Evolutionary conservation across 2,329 filamentous ascomycete genomes (phyloP), one percentile per base, ranked within the genome.

Genomic region (Juglanconis sp.): DNA sequence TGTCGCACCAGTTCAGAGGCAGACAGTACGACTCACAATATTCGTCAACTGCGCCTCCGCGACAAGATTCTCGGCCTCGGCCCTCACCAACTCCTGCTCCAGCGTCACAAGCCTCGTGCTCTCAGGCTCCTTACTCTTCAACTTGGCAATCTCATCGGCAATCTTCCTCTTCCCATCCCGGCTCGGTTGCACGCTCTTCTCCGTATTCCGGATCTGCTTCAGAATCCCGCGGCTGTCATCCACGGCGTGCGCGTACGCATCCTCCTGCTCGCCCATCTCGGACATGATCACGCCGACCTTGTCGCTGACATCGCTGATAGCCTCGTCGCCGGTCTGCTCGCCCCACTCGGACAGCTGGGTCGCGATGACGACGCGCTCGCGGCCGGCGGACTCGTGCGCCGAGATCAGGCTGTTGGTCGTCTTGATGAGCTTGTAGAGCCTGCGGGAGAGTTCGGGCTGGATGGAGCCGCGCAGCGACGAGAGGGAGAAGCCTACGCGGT

Each of bases 11-110:
- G 24, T 24, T 24, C 24, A 24, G 24, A 24, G 24, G 24, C 24
- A 24, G 24, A 48, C 34, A n/a, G 11, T 36, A 32, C 10, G 9
- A 83, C 88, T 63, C 79, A 96, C 92, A 67, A 96, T 87, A 74
- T 99, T 99, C 71, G 90, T 94, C 73, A 99, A 81, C 76, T 99
- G 95, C 30, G 95, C 95, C 77, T 99, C 95, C 1, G 95, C 95
- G 53, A 99, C 95, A 61, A 99, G 77, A 69, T 92, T 96, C 80
- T 98, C 93, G 3, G 95, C 95, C 80, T 99, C 95, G 31, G 94
- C 93, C 66, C 95, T 84, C 56, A 99, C 93, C 56, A 99, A 87
- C 80, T 98, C 95, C 79, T 99, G 95, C 80, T 99, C 95, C 57
- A 98, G 82, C 30, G 89, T 89, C 40, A 92, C 87, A 58, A 98